Conservation (phyloP, 306 rosid species). For the Quercus wislizeni region DNA sequence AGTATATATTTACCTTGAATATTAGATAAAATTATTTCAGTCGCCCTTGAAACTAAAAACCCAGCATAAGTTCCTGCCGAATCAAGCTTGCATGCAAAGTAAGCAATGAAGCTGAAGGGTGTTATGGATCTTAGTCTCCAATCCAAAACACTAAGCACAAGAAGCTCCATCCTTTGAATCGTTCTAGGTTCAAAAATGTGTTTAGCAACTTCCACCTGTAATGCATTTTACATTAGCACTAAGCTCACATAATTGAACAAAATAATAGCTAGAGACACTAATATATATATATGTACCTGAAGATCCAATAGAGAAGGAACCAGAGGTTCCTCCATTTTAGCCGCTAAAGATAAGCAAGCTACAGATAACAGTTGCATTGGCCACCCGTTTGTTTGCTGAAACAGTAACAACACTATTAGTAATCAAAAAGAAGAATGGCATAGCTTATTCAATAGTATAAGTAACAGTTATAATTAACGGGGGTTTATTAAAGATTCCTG, state of each 20-base stretch:
- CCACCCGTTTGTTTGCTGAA: slow-evolving; percentile 86
- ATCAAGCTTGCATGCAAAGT: slow-evolving; percentile 88
- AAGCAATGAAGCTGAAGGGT: slow-evolving; percentile 82
- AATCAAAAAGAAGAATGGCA: background rate
- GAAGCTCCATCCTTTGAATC: slow-evolving; percentile 80
- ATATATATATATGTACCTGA: slow-evolving; percentile 51
- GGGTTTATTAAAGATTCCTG: background rate
- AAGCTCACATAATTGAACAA: slow-evolving; percentile 7
- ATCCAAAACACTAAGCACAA: slow-evolving; percentile 75
- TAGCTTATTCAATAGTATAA: background rate
- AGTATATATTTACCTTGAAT: slow-evolving; percentile 53
- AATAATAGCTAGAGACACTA: background rate
- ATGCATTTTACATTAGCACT: background rate
- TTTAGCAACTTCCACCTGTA: slow-evolving; percentile 78
- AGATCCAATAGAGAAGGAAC: slow-evolving; percentile 89
- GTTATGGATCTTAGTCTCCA: slow-evolving; percentile 97
- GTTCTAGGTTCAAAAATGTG: slow-evolving; percentile 82
- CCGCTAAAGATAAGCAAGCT: slow-evolving; percentile 94
- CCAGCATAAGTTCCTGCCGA: slow-evolving; percentile 53
- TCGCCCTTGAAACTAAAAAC: slow-evolving; percentile 73
- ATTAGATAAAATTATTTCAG: slow-evolving; percentile 73
- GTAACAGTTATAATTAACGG: background rate
- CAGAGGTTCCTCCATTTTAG: slow-evolving; percentile 95
- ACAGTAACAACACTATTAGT: slow-evolving; percentile 16
- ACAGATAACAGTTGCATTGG: slow-evolving; percentile 85